A percentile compares a stretch with the other conserved stretches of the same genome.
These are phyloP conservation scores for Triangularia setosa DNA, from an alignment of 2,329 filamentous ascomycete genomes.

Conservation along the genomic window DNA sequence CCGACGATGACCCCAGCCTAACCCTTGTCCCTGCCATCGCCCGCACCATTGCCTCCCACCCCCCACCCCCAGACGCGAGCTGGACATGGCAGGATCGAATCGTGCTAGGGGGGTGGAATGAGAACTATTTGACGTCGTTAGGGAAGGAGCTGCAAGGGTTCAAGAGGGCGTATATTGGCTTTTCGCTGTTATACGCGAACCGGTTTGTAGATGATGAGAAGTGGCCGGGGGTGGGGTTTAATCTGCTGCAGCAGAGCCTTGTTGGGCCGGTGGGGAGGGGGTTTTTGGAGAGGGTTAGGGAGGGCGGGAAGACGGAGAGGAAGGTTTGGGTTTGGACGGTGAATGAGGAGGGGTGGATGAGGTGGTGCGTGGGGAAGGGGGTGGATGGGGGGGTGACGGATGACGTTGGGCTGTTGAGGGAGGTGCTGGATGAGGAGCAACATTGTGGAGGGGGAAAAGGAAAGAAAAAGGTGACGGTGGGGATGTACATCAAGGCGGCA, in stretches of 20 bases:
- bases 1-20: constrained; percentile 61
- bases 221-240: constrained; percentile 68
- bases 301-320: constrained; percentile 42
- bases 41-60: constrained; percentile 55
- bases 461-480: neutral
- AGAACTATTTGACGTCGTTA: constrained; percentile 64
- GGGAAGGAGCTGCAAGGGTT: constrained; percentile 59
- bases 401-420: constrained; percentile 65
- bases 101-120: constrained; percentile 78
- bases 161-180: constrained; percentile 64
- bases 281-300: constrained; percentile 62
- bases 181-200: constrained; percentile 63
- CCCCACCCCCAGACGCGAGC: constrained; percentile 38
- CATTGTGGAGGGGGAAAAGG: neutral
- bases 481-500: constrained; percentile 19
- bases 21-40: constrained; percentile 68
- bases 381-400: constrained; percentile 86
- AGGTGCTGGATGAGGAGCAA: constrained; percentile 39
- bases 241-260: constrained; percentile 66
- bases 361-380: constrained; percentile 65
- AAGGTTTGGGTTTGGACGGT: constrained; percentile 81
- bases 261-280: constrained; percentile 61
- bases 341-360: constrained; percentile 74
- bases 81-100: constrained; percentile 65
- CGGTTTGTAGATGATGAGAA: constrained; percentile 54